phyloP scores from a whole-genome alignment of 192 early-diverging fungal species.

The Linnemannia exigua region DNA sequence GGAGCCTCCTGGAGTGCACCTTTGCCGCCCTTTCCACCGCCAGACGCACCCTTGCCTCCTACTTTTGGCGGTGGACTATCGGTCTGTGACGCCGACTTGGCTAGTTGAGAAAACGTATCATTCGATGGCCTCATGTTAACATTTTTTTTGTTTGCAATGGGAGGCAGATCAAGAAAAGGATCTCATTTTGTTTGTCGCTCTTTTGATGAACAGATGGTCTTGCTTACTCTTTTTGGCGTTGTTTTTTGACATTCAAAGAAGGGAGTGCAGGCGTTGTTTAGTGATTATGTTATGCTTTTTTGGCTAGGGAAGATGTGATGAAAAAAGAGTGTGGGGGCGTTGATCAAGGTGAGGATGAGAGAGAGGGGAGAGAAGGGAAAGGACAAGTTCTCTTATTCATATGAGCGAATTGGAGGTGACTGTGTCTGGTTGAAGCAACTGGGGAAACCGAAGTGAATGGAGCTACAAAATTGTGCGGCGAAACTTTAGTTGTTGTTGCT shows the following conservation, averaged over 20 bases:
- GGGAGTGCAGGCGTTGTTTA: background rate
- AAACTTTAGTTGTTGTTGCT: background rate
- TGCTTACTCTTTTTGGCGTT: conserved; percentile 24
- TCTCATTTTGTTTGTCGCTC: background rate
- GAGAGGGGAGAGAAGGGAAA: background rate
- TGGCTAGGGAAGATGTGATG: background rate
- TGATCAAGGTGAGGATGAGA: background rate
- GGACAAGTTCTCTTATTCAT: background rate
- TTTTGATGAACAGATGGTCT: background rate
- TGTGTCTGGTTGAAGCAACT: background rate
- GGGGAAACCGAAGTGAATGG: background rate
- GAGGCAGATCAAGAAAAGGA: background rate
- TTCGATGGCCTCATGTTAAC: background rate
- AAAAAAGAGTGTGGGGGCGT: background rate
- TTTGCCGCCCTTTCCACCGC: conserved; percentile 23
- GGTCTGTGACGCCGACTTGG: conserved; percentile 7
- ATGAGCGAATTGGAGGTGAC: conserved; percentile 11
- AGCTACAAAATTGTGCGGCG: background rate
- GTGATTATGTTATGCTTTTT: no score
- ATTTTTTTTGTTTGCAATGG: background rate
- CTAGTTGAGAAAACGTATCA: background rate
- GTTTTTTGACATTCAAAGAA: conserved; percentile 35
- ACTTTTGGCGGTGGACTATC: conserved; percentile 1
- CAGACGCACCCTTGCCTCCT: conserved; percentile 11
- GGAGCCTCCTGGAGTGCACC: conserved; percentile 3